Evolutionary conservation across 2,329 filamentous ascomycete genomes (phyloP).

Genomic region (Mycocentrospora acerina): DNA sequence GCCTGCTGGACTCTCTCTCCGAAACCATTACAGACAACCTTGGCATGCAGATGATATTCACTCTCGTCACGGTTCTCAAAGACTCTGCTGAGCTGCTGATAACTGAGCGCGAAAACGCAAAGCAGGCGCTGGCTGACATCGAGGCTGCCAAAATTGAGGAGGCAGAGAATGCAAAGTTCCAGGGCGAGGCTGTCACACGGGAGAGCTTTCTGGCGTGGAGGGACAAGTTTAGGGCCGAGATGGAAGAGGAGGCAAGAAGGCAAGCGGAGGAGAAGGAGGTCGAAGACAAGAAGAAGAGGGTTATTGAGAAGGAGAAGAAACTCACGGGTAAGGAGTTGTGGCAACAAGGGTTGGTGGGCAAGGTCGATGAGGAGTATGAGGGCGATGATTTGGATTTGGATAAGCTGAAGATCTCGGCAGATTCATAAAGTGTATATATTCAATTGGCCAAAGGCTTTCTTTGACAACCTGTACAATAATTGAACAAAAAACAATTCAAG

Average conservation of each 20-base stretch:
- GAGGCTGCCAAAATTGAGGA: conserved; percentile 69
- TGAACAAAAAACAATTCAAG: neutral
- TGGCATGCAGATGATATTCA: conserved; percentile 98
- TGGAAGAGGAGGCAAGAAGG: conserved; percentile 67
- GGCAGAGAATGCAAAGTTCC: conserved; percentile 95
- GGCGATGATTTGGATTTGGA: conserved; percentile 53
- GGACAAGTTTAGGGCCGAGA: conserved; percentile 73
- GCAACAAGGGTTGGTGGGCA: conserved; percentile 57
- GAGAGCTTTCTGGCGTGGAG: conserved; percentile 86
- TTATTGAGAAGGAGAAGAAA: conserved; percentile 73
- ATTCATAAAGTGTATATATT: conserved; percentile 13
- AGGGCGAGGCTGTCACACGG: conserved; percentile 83
- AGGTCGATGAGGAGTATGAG: conserved; percentile 65
- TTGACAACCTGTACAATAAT: no score
- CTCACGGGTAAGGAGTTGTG: conserved; percentile 62
- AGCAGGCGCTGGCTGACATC: conserved; percentile 55
- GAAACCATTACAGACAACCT: conserved; percentile 87
- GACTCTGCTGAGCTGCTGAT: conserved; percentile 88
- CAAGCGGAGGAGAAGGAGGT: conserved; percentile 71
- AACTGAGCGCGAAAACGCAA: conserved; percentile 67
- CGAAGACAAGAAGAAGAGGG: conserved; percentile 55
- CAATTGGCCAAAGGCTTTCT: neutral
- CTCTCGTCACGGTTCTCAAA: conserved; percentile 82
- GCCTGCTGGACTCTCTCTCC: conserved; percentile 69
- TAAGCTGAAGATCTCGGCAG: conserved; percentile 50